Percentiles rank a stretch among this genome's conserved stretches.
Conservation (phyloP, 352 stramenopile species). For the Phytopythium oedochilum region DNA sequence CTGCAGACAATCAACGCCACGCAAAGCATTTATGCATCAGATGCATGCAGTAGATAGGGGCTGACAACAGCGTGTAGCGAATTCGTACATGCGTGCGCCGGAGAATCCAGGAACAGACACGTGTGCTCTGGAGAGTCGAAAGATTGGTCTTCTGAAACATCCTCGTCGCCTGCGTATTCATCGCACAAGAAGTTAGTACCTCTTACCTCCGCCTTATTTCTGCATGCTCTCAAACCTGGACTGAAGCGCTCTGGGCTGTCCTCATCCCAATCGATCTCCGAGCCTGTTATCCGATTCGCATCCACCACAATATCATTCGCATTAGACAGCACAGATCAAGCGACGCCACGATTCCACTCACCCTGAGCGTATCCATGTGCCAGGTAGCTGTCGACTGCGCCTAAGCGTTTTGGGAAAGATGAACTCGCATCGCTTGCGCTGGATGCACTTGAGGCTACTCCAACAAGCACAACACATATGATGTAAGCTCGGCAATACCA, state of each 20-base stretch:
- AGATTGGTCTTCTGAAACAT: conserved; percentile 18
- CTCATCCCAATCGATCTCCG: conserved; percentile 8
- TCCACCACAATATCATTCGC: background rate
- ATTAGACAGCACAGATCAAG: background rate
- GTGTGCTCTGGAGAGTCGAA: conserved; percentile 14
- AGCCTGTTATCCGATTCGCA: background rate
- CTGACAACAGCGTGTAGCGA: background rate
- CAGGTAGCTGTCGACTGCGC: background rate
- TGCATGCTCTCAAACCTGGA: background rate
- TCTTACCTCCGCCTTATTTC: too few species aligned
- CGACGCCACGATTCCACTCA: background rate
- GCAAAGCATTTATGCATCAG: background rate
- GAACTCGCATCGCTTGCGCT: too few species aligned
- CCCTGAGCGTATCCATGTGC: background rate
- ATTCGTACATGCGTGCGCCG: conserved; percentile 1
- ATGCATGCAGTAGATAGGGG: background rate
- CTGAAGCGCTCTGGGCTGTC: conserved; percentile 6
- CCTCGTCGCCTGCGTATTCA: conserved; percentile 5
- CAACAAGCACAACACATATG: too few species aligned
- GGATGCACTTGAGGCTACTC: too few species aligned
- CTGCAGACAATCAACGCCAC: conserved; percentile 8
- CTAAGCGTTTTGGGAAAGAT: background rate
- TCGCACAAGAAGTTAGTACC: background rate
- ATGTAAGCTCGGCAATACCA: background rate
- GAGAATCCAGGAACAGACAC: background rate